Evolutionary conservation across 2,329 filamentous ascomycete genomes (phyloP), one percentile per base, ranked within the genome.

Genomic region (Aspergillus unguis): DNA sequence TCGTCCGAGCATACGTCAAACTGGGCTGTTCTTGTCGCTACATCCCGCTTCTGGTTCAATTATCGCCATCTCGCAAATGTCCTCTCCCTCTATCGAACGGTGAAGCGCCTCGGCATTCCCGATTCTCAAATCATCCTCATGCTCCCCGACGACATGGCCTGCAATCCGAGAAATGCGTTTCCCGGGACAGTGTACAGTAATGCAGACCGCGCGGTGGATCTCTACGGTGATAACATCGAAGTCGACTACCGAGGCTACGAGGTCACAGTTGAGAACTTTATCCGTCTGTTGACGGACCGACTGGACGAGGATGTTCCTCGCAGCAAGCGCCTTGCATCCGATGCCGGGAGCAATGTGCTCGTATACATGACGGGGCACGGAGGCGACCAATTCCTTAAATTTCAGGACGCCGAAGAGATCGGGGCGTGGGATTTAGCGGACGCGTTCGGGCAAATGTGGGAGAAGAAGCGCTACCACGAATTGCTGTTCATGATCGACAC

Each of bases 401-500:
- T 99, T 66, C 94, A 99, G 72, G 94, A 99, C 64, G 90, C 91
- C 5, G 94, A 99, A 71, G 94, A 99, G 74, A 97, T 99, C 60
- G 92, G 90, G 51, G 91, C 91, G 0, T 96, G 95, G 70, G 94
- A 99, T 74, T 77, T 99, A 52, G 94, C 95, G 4, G 90, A 99
- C 72, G 94, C 94, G 0, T 97, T 99, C 70, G 91, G 95, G 73
- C 92, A 99, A 78, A 99, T 99, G 94, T 96, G 92, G 89, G 94
- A 99, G 80, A 99, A 99, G 84, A 95, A 95, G 77, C 86, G 94
- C 78, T 99, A 97, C 73, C 90, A 97, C 71, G 94, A 99, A 74
- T 85, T 99, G 62, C 83, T 99, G 53, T 99, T 99, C 79, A 99
- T 99, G 94, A 99, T 99, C 74, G 94, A 99, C 72, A 99, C 94